Evolutionary conservation across 148 eudicot species (phyloP).

Genomic region (Heliamphora exappendiculata): DNA sequence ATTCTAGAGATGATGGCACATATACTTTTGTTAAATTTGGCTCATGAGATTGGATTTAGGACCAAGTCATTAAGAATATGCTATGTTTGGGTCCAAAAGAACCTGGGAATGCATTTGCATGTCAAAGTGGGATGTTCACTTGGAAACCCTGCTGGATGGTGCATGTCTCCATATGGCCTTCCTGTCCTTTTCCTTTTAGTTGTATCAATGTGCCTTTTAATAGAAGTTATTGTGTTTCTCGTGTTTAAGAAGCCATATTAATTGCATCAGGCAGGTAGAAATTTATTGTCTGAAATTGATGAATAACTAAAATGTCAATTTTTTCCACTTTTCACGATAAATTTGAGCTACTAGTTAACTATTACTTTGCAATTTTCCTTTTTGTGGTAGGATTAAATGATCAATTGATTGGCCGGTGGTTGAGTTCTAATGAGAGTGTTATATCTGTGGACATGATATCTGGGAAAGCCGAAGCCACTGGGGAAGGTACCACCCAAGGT

Average conservation of each 20-base stretch:
- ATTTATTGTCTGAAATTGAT: background rate
- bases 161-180: background rate
- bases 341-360: background rate
- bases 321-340: background rate
- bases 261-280: background rate
- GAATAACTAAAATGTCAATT: background rate
- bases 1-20: background rate
- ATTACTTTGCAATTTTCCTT: background rate
- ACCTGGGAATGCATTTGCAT: background rate
- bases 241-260: background rate
- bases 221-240: background rate
- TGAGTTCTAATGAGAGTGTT: conserved; percentile 54
- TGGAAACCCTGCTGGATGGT: too few relatives aligned
- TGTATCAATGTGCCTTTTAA: background rate
- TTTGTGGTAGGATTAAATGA: conserved; percentile 33
- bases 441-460: conserved; percentile 45
- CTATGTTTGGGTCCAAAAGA: background rate
- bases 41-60: background rate
- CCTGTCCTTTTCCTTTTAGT: background rate
- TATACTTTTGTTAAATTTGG: background rate
- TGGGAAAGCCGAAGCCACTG: conserved; percentile 70
- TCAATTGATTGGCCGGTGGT: conserved; percentile 56
- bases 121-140: background rate
- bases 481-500: conserved; percentile 60
- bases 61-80: background rate